These are phyloP conservation scores for Pythium folliculosum DNA, from an alignment of 352 stramenopile species.

Conservation along the genomic window DNA sequence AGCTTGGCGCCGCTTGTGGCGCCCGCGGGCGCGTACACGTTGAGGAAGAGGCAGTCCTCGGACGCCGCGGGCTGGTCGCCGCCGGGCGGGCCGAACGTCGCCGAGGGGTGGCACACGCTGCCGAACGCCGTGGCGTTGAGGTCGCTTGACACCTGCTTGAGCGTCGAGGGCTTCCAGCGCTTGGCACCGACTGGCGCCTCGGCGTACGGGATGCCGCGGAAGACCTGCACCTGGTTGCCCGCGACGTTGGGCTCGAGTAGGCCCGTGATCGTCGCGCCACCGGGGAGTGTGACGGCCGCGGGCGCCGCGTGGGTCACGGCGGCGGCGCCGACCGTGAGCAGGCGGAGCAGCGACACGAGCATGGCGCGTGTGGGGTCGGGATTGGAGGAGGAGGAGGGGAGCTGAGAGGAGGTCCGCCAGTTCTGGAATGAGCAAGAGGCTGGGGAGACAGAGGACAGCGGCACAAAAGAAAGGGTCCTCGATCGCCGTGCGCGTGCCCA, in stretches of 20 bases:
- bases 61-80: neutral
- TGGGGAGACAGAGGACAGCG: neutral
- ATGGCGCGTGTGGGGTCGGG: neutral
- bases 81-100: neutral
- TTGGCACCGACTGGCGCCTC: slow-evolving; percentile 7
- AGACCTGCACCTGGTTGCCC: slow-evolving; percentile 13
- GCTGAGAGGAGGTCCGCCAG: neutral
- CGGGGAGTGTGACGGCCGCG: neutral
- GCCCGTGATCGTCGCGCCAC: slow-evolving; percentile 8
- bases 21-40: slow-evolving; percentile 34
- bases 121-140: slow-evolving; percentile 14
- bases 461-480: neutral
- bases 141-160: neutral
- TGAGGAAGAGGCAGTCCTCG: slow-evolving; percentile 43
- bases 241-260: slow-evolving; percentile 3
- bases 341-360: neutral
- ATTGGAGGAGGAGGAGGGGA: no score
- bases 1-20: slow-evolving; percentile 30
- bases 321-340: neutral
- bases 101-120: slow-evolving; percentile 5
- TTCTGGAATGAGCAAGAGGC: neutral
- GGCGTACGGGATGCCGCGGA: slow-evolving; percentile 21
- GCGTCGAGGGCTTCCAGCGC: slow-evolving; percentile 14
- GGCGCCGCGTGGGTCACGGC: neutral
- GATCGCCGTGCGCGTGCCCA: no score